A percentile compares a stretch with the other conserved stretches of the same genome.
These are phyloP conservation scores for Solanum aculeatissimum DNA, from an alignment of 305 asterid species.

Conservation along the genomic window DNA sequence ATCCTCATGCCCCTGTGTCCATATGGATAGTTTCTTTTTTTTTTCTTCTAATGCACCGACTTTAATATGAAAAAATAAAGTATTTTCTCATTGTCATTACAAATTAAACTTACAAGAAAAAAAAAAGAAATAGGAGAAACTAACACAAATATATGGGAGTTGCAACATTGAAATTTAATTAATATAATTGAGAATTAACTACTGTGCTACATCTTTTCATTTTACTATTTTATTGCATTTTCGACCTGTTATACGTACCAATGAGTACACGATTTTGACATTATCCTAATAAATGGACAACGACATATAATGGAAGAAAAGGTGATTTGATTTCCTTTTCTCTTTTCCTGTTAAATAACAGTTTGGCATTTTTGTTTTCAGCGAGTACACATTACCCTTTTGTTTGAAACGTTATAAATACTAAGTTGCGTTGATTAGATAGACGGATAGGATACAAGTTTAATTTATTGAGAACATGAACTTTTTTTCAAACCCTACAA, in stretches of 20 bases:
- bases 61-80: not conserved
- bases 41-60: not conserved
- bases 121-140: not conserved
- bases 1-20: not conserved
- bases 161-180: not conserved
- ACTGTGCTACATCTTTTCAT: not conserved
- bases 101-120: not conserved
- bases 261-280: not conserved
- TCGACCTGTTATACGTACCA: not conserved
- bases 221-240: not conserved
- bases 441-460: not conserved
- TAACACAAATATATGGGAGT: not conserved
- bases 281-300: not conserved
- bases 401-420: not conserved
- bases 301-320: not conserved
- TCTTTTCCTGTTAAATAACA: not conserved
- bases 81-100: not conserved
- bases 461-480: not conserved
- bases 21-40: not conserved
- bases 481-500: not conserved
- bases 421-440: not conserved
- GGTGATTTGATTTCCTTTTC: not conserved
- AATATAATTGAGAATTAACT: not conserved
- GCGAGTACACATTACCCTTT: not conserved
- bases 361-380: not conserved